phyloP scores from a whole-genome alignment of 139 green algal species.

The Trebouxia sp. region DNA sequence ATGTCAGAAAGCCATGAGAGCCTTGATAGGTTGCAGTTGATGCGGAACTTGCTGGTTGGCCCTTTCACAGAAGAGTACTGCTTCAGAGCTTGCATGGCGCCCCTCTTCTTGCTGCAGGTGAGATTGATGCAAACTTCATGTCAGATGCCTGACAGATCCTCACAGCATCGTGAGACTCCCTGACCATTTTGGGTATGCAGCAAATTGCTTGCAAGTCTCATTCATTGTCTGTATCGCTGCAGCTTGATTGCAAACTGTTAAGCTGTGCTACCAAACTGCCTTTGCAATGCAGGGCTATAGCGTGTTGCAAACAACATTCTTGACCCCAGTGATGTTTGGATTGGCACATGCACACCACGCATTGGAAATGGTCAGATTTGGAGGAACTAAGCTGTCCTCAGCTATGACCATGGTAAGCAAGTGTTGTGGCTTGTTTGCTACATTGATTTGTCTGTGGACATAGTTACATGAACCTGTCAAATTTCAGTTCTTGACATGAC shows the following conservation, averaged over 20 bases:
- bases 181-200: too few relatives aligned
- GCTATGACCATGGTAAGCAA: constrained; percentile 6
- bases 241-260: too few relatives aligned
- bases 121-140: background rate
- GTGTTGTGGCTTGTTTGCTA: background rate
- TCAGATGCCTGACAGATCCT: background rate
- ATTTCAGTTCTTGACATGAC: too few relatives aligned
- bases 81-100: constrained; percentile 79
- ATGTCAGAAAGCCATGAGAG: constrained; percentile 1
- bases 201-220: too few relatives aligned
- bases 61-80: constrained; percentile 82
- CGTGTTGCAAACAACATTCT: constrained; percentile 32
- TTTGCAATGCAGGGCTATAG: constrained; percentile 25
- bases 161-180: too few relatives aligned
- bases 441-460: background rate
- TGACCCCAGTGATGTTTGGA: constrained; percentile 79
- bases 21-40: background rate
- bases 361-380: constrained; percentile 51
- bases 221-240: too few relatives aligned
- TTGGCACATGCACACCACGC: constrained; percentile 79
- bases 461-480: too few relatives aligned
- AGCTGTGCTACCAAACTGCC: too few relatives aligned
- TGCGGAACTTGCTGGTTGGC: constrained; percentile 55
- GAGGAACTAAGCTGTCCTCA: constrained; percentile 8
- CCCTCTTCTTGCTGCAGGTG: constrained; percentile 63